These are phyloP conservation scores for Hordeum vulgare DNA, from an alignment of 176 grass and related monocot species.

Conservation along the genomic window DNA sequence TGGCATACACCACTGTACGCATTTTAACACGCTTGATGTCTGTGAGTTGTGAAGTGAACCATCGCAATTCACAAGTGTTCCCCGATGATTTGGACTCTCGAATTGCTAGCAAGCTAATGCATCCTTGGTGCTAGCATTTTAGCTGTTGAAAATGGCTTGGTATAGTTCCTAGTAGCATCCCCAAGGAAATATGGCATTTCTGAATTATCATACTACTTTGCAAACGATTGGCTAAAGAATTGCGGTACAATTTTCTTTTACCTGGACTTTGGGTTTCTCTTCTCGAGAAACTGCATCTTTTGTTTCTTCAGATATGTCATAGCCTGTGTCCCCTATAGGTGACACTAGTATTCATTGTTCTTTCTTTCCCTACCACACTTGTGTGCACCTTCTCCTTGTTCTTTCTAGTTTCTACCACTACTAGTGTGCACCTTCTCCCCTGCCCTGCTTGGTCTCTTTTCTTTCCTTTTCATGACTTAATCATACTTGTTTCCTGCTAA, in stretches of 20 bases:
- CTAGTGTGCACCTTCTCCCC: neutral
- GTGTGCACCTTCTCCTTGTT: neutral
- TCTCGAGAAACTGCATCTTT: neutral
- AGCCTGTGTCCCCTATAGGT: neutral
- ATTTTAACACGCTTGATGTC: neutral
- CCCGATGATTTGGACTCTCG: neutral
- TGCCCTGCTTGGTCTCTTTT: neutral
- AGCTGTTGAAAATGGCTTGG: neutral
- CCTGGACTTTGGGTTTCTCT: neutral
- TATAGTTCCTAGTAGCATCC: neutral
- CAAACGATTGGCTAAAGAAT: neutral
- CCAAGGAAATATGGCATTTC: neutral
- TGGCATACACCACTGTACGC: neutral
- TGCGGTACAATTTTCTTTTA: neutral
- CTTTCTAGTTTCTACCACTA: neutral
- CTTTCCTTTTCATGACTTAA: neutral
- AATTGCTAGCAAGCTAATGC: neutral
- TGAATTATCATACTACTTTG: neutral
- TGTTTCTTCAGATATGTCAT: neutral
- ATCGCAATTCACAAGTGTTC: neutral
- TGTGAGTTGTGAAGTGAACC: neutral
- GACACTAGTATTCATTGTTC: neutral
- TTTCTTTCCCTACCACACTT: neutral
- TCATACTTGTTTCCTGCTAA: neutral
- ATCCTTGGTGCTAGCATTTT: neutral